Evolutionary conservation across 129 eudicot species (phyloP).

Genomic region (Daucus carota): DH1_v3.0 NC_030387.2:8324501-8325000

Average conservation of each 20-base stretch:
- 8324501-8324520: too few relatives aligned
- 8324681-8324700: neutral
- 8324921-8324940: conserved; percentile 42
- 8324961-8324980: neutral
- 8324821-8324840: conserved; percentile 22
- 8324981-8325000: neutral
- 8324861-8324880: conserved; percentile 36
- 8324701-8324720: conserved; percentile 10
- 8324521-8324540: too few relatives aligned
- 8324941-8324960: neutral
- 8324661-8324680: conserved; percentile 15
- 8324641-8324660: neutral
- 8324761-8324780: conserved; percentile 2
- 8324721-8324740: neutral
- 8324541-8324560: too few relatives aligned
- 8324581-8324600: too few relatives aligned
- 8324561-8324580: too few relatives aligned
- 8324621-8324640: too few relatives aligned
- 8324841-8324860: conserved; percentile 22
- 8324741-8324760: conserved; percentile 11
- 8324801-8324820: neutral
- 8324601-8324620: too few relatives aligned
- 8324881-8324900: conserved; percentile 53
- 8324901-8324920: conserved; percentile 40
- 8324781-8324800: neutral